phyloP scores from a whole-genome alignment of 495 filamentous ascomycete species.

The Platismatia glauca region DNA sequence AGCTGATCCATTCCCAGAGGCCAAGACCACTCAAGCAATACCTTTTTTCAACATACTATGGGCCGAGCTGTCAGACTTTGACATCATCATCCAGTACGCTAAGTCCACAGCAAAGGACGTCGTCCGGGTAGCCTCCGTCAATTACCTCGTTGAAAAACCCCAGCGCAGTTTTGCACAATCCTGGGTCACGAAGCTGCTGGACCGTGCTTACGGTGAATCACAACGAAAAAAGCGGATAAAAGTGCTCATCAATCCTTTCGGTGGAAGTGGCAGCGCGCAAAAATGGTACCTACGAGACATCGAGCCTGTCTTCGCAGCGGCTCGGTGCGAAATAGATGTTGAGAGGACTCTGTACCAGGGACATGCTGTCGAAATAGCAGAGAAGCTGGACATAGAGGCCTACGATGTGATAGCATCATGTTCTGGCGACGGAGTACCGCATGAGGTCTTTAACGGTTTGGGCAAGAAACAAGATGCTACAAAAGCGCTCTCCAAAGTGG shows the following conservation, averaged over 20 bases:
- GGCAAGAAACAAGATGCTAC: conserved; percentile 65
- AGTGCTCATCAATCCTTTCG: conserved; percentile 83
- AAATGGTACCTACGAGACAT: conserved; percentile 67
- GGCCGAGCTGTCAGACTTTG: conserved; percentile 52
- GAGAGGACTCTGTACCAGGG: conserved; percentile 62
- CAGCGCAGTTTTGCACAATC: conserved; percentile 40
- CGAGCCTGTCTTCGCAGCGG: conserved; percentile 75
- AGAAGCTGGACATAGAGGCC: conserved; percentile 65
- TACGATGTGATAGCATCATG: conserved; percentile 82
- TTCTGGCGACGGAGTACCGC: conserved; percentile 84
- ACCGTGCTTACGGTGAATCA: conserved; percentile 63
- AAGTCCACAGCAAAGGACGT: conserved; percentile 44
- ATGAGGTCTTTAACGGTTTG: conserved; percentile 93
- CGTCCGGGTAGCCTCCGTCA: conserved; percentile 48
- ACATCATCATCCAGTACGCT: conserved; percentile 72
- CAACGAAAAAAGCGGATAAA: conserved; percentile 68
- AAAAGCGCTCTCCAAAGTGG: conserved; percentile 65
- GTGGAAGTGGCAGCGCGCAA: conserved; percentile 69
- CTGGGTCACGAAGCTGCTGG: conserved; percentile 58
- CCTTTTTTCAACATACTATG: conserved; percentile 80
- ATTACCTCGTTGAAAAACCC: conserved; percentile 50
- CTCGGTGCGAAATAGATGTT: conserved; percentile 66
- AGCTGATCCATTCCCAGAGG: conserved; percentile 26
- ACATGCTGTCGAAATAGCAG: conserved; percentile 71
- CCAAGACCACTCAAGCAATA: conserved; percentile 45